These are phyloP conservation scores for Salvia splendens DNA, from an alignment of 257 asterid species.

Conservation along the genomic window DNA sequence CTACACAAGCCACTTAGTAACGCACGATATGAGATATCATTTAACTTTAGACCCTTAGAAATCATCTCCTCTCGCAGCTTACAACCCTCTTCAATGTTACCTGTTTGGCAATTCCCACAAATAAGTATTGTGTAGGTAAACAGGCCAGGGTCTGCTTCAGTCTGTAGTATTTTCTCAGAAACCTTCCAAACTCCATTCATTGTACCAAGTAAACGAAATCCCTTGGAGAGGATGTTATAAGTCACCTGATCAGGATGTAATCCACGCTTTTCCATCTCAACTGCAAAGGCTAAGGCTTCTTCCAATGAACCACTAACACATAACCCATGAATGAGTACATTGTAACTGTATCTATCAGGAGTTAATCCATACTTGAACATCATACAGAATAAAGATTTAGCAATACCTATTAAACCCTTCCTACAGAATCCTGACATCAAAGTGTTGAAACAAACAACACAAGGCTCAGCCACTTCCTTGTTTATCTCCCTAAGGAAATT, in stretches of 20 bases:
- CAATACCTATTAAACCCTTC: constrained; percentile 58
- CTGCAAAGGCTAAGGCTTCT: constrained; percentile 62
- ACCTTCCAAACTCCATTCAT: constrained; percentile 46
- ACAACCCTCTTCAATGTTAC: constrained; percentile 54
- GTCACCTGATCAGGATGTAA: constrained; percentile 70
- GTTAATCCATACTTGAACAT: constrained; percentile 66
- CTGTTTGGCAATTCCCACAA: constrained; percentile 61
- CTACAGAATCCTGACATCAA: constrained; percentile 69
- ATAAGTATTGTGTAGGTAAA: constrained; percentile 54
- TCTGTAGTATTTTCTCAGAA: constrained; percentile 36
- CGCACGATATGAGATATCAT: constrained; percentile 43
- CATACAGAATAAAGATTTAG: constrained; percentile 68
- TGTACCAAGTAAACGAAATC: constrained; percentile 66
- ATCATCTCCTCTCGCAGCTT: constrained; percentile 61
- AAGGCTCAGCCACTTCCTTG: constrained; percentile 46
- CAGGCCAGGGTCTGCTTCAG: constrained; percentile 46
- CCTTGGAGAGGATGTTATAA: constrained; percentile 67
- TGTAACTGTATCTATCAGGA: constrained; percentile 73
- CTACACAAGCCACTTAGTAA: constrained; percentile 64
- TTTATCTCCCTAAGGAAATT: constrained; percentile 46
- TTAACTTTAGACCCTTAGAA: constrained; percentile 50
- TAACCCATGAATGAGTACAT: constrained; percentile 69
- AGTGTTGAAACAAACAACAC: constrained; percentile 58
- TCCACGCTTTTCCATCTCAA: constrained; percentile 73
- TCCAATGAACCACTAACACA: constrained; percentile 61